Evolutionary conservation across 495 filamentous ascomycete species (phyloP), one percentile per base, ranked within the genome.

Genomic region (Aspergillus ostianus): DNA sequence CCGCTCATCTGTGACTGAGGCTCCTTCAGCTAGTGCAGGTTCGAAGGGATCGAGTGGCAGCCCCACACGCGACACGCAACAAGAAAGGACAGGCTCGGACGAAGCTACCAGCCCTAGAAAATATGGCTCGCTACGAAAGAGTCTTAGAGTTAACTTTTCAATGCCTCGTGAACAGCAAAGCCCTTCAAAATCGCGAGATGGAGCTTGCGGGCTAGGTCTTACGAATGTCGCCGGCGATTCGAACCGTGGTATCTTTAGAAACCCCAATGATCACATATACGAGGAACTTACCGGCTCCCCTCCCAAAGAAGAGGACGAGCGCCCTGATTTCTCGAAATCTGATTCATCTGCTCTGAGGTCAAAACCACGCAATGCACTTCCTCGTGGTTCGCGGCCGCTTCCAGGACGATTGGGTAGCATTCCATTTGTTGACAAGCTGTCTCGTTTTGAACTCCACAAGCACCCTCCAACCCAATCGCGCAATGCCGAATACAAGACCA

Each of bases 191-290:
- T 10, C 52, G 36, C 41, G 41, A 21, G 49, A 48, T 55, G 60
- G 45, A 17, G 32, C 29, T 49, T 13, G 60, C 41, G 70, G 64
- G 45, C 47, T 74, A 32, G 73, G 72, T 56, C 57, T 72, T 49
- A 67, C 71, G 46, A 73, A 69, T 29, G 64, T 71, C 23, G 76
- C 72, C 51, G 70, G 67, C 29, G 80, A 80, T 57, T 70, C 73
- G 13, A 73, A 71, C 6, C 76, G 68, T 53, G 76, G 74, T 6
- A 72, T 81, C 4, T 83, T 83, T 59, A 70, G 72, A 23, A 83
- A 84, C 49, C 80, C 89, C 4, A 84, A 88, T 30, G 91, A 95
- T 60, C 86, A 93, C 62, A 97, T 97, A 53, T 97, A 90, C 76
- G 91, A 96, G 71, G 92, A 96, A 62, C 87, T 89, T 3, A 82